A percentile compares a stretch with the other conserved stretches of the same genome.
Conservation (phyloP, 2,329 filamentous ascomycete genomes). For the Alternaria postmessia region DNA sequence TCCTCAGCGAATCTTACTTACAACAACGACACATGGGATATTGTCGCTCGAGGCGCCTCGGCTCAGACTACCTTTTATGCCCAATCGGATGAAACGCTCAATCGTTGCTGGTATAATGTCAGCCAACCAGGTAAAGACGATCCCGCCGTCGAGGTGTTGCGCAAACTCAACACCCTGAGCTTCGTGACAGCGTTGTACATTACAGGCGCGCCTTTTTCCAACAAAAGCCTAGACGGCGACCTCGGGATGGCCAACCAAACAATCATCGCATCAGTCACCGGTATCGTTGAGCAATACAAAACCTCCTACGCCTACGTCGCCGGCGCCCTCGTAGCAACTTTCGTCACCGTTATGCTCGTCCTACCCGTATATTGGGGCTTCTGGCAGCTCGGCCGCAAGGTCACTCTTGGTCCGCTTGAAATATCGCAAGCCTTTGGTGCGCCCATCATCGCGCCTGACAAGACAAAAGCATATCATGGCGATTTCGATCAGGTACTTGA, state of each 20-base stretch:
- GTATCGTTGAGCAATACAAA: slow-evolving; percentile 37
- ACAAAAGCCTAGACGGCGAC: slow-evolving; percentile 4
- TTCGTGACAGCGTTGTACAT: slow-evolving; percentile 30
- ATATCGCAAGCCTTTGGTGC: slow-evolving; percentile 48
- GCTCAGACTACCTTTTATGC: slow-evolving; percentile 30
- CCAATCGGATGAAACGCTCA: slow-evolving; percentile 13
- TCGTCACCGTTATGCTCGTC: slow-evolving; percentile 44
- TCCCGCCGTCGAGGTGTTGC: slow-evolving; percentile 30
- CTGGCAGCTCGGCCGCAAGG: slow-evolving; percentile 48
- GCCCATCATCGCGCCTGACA: slow-evolving; percentile 28
- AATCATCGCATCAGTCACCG: slow-evolving; percentile 21
- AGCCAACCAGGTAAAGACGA: slow-evolving; percentile 27
- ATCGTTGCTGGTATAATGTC: slow-evolving; percentile 30
- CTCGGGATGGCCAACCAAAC: slow-evolving; percentile 18
- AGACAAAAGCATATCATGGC: slow-evolving; percentile 27
- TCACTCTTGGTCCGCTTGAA: slow-evolving; percentile 47
- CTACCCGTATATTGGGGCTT: slow-evolving; percentile 48
- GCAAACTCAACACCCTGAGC: slow-evolving; percentile 32
- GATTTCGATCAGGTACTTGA: slow-evolving; percentile 32
- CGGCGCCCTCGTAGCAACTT: slow-evolving; percentile 40
- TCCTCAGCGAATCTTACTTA: slow-evolving; percentile 23
- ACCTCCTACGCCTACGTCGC: slow-evolving; percentile 30
- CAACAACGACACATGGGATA: slow-evolving; percentile 22
- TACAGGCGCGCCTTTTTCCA: slow-evolving; percentile 20
- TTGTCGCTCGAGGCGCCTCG: slow-evolving; percentile 23